Conservation (phyloP, 2,329 filamentous ascomycete species). For the Cyanodermella asteris region DNA sequence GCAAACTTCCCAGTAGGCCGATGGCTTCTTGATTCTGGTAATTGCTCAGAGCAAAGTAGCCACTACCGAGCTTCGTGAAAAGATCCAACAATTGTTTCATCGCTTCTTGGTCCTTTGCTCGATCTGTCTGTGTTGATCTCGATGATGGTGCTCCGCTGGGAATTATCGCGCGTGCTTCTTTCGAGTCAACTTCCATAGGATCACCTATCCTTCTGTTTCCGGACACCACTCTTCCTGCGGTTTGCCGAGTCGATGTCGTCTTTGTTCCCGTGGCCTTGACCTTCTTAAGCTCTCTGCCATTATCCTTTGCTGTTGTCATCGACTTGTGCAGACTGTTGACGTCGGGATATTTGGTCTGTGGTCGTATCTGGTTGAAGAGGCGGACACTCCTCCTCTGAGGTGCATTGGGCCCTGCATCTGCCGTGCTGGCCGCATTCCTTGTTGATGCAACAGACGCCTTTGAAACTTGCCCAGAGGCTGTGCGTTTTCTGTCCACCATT, state of each 20-base stretch:
- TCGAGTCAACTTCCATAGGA: conserved; percentile 45
- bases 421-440: too few relatives aligned
- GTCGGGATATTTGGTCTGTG: conserved; percentile 40
- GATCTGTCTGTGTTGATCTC: too few relatives aligned
- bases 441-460: too few relatives aligned
- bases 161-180: conserved; percentile 26
- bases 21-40: conserved; percentile 64
- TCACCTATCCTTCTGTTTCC: conserved; percentile 68
- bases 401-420: conserved; percentile 33
- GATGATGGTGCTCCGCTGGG: conserved; percentile 9
- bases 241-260: conserved; percentile 42
- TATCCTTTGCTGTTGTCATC: conserved; percentile 34
- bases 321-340: too few relatives aligned
- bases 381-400: conserved; percentile 50
- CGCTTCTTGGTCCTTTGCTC: conserved; percentile 48
- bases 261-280: conserved; percentile 53
- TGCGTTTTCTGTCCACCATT: conserved; percentile 64
- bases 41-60: conserved; percentile 55
- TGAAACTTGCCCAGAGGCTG: conserved; percentile 73
- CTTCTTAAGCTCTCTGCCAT: conserved; percentile 60
- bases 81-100: conserved; percentile 58
- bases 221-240: conserved; percentile 68
- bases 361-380: conserved; percentile 48
- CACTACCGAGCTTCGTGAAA: conserved; percentile 59
- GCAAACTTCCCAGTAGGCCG: conserved; percentile 48